These are phyloP conservation scores for Neoscytalidium dimidiatum DNA, from an alignment of 2,329 filamentous ascomycete species.

Conservation along the genomic window DNA sequence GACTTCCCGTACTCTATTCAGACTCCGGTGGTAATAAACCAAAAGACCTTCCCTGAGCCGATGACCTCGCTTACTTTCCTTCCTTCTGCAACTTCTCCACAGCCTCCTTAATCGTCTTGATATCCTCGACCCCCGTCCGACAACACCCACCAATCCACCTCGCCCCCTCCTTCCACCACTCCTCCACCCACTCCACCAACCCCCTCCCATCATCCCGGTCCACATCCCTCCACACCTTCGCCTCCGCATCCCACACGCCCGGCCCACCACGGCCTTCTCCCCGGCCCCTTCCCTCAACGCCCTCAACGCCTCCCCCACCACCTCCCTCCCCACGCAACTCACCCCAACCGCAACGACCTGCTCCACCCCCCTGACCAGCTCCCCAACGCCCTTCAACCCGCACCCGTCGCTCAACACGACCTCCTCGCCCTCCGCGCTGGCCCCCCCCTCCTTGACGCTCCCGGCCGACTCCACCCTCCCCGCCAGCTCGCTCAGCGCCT, in stretches of 20 bases:
- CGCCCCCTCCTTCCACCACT: slow-evolving; percentile 41
- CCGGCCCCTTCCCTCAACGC: slow-evolving; percentile 24
- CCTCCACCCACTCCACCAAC: slow-evolving; percentile 32
- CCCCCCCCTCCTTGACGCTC: not conserved
- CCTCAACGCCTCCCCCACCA: slow-evolving; percentile 37
- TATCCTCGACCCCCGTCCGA: slow-evolving; percentile 45
- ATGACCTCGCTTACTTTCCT: not conserved
- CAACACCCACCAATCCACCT: slow-evolving; percentile 51
- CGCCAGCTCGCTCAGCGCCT: not conserved
- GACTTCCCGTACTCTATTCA: no score
- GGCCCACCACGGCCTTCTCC: not conserved
- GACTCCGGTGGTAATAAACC: no score
- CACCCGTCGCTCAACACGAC: slow-evolving; percentile 46
- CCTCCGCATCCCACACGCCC: slow-evolving; percentile 47
- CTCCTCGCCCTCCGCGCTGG: slow-evolving; percentile 27
- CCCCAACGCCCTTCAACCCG: slow-evolving; percentile 33
- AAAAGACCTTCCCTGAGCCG: no score
- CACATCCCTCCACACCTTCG: slow-evolving; percentile 37
- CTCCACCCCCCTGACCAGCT: slow-evolving; percentile 29
- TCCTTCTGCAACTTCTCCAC: not conserved
- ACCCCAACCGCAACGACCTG: slow-evolving; percentile 47
- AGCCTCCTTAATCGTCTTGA: slow-evolving; percentile 32
- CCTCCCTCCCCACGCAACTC: slow-evolving; percentile 45
- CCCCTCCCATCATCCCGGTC: slow-evolving; percentile 26
- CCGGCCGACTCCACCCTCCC: not conserved